Evolutionary conservation across 305 asterid genomes (phyloP).

Genomic region (Solanum hybrid): DNA sequence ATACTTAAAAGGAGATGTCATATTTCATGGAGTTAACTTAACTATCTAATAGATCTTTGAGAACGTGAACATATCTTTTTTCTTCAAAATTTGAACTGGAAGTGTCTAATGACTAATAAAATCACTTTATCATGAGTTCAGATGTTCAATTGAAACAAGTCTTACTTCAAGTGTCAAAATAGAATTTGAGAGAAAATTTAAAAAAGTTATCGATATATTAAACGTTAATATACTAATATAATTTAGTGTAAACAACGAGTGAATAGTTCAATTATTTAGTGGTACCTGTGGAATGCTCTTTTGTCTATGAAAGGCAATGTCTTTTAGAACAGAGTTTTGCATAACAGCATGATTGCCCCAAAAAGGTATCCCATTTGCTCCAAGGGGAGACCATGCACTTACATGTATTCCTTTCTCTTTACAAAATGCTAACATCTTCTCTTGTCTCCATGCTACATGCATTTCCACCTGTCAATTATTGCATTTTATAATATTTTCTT

Average conservation of each 20-base stretch:
- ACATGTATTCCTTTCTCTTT: conserved; percentile 11
- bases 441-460: conserved; percentile 22
- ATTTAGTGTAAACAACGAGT: not conserved
- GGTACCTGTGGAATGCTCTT: conserved; percentile 20
- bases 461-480: conserved; percentile 14
- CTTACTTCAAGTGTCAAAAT: too few relatives aligned
- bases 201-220: too few relatives aligned
- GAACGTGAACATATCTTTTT: too few relatives aligned
- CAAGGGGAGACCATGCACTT: conserved; percentile 26
- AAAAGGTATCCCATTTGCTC: not conserved
- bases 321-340: conserved; percentile 5
- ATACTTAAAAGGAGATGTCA: not conserved
- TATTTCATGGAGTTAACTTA: not conserved
- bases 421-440: conserved; percentile 10
- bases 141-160: too few relatives aligned
- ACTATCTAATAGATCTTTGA: not conserved
- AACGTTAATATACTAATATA: not conserved
- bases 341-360: conserved; percentile 9
- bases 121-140: not conserved
- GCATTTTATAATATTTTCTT: too few relatives aligned
- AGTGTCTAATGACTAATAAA: not conserved
- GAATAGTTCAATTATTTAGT: not conserved
- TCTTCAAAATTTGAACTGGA: not conserved
- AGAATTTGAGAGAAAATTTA: too few relatives aligned
- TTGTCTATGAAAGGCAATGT: conserved; percentile 10